Percentiles rank a stretch among this genome's conserved stretches.
Conservation (phyloP, 805 yeast genomes). For the Candida namnaoensis region DNA sequence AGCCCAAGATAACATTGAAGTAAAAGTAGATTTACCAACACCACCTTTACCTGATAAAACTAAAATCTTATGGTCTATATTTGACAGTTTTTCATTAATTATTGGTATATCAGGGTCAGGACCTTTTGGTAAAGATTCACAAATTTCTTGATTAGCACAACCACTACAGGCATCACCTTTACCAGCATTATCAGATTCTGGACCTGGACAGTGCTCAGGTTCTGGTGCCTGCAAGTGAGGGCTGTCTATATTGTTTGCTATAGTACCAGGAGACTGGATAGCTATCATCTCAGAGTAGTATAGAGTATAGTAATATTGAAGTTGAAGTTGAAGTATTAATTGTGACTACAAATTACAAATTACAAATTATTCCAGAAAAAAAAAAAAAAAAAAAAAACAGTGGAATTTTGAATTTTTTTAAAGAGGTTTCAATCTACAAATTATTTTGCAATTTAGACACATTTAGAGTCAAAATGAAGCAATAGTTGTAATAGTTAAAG, state of each 20-base stretch:
- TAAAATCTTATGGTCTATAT: conserved; percentile 71
- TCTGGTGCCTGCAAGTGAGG: conserved; percentile 51
- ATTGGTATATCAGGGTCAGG: conserved; percentile 89
- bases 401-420: too few species aligned
- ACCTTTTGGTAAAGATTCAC: conserved; percentile 83
- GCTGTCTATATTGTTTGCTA: conserved; percentile 8
- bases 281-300: conserved; percentile 3
- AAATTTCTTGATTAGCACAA: conserved; percentile 88
- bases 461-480: too few species aligned
- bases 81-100: conserved; percentile 58
- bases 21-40: conserved; percentile 95
- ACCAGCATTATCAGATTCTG: conserved; percentile 91
- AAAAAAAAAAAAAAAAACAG: too few species aligned
- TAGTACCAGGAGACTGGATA: conserved; percentile 8
- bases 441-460: too few species aligned
- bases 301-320: neutral
- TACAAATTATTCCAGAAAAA: too few species aligned
- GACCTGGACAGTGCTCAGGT: conserved; percentile 99
- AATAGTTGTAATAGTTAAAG: too few species aligned
- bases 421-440: too few species aligned
- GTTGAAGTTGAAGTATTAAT: too few species aligned
- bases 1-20: conserved; percentile 96
- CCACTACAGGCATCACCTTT: conserved; percentile 90
- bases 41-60: conserved; percentile 89
- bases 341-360: too few species aligned